Percentiles rank a stretch among this genome's conserved stretches.
Conservation (phyloP, 305 asterid genomes). For the Fraxinus greggii region DNA sequence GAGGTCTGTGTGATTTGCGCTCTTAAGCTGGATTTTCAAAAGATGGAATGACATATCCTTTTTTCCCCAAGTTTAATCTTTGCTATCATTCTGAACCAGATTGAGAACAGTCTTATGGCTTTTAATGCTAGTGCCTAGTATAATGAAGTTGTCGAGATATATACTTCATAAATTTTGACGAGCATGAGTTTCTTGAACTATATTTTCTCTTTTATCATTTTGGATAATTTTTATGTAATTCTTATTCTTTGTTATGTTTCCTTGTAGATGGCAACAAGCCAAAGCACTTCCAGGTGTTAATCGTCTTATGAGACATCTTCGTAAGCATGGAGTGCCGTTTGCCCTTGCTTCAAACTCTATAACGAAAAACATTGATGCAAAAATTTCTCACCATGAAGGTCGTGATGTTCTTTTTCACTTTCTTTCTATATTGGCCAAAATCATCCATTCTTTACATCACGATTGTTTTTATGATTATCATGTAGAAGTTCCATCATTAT, state of each 20-base stretch:
- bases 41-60: not conserved
- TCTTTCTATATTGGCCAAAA: slow-evolving; percentile 2
- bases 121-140: not conserved
- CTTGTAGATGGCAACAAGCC: slow-evolving; percentile 64
- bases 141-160: not conserved
- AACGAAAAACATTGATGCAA: slow-evolving; percentile 54
- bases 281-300: slow-evolving; percentile 88
- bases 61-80: not conserved
- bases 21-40: not conserved
- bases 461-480: slow-evolving; percentile 3
- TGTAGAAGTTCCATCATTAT: not conserved
- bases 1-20: not conserved
- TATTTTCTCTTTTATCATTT: not conserved
- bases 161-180: not conserved
- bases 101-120: not conserved
- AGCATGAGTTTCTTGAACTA: slow-evolving; percentile 7
- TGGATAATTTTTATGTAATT: not conserved
- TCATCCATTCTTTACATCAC: not conserved
- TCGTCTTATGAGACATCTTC: slow-evolving; percentile 75
- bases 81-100: not conserved
- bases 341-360: slow-evolving; percentile 84
- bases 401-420: not conserved
- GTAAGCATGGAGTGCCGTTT: slow-evolving; percentile 62
- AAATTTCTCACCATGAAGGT: slow-evolving; percentile 65
- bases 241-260: slow-evolving; percentile 13